phyloP scores from a whole-genome alignment of 331 rosid genomes.

The Cydonia oblonga region DNA sequence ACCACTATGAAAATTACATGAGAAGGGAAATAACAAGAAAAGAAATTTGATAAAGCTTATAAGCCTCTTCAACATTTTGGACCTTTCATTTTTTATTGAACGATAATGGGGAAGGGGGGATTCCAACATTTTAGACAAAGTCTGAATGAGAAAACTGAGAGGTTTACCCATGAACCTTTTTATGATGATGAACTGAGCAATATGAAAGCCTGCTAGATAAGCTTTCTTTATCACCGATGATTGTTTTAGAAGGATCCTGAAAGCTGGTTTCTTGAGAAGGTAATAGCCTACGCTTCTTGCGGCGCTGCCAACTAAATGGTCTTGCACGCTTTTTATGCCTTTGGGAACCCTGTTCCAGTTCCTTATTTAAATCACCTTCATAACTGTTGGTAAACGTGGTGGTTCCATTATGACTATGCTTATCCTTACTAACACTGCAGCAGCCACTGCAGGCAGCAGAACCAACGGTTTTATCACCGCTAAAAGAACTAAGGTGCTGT shows the following conservation, averaged over 20 bases:
- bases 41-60: background rate
- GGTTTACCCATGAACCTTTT: constrained; percentile 31
- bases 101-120: background rate
- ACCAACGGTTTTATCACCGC: constrained; percentile 8
- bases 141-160: background rate
- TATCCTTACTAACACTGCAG: constrained; percentile 6
- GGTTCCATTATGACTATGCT: constrained; percentile 6
- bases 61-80: background rate
- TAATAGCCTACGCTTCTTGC: constrained; percentile 35
- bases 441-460: constrained; percentile 20
- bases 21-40: background rate
- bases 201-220: constrained; percentile 16
- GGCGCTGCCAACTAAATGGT: constrained; percentile 68
- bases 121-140: background rate
- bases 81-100: background rate
- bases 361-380: constrained; percentile 19
- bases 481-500: constrained; percentile 22
- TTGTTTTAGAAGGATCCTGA: constrained; percentile 3
- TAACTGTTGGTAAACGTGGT: background rate
- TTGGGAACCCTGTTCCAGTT: constrained; percentile 11
- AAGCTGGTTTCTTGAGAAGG: constrained; percentile 16
- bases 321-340: constrained; percentile 46
- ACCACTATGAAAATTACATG: background rate
- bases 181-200: constrained; percentile 3
- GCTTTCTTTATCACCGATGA: constrained; percentile 10